Conservation (phyloP, 2,329 filamentous ascomycete species). For the Clonostachys byssicola region DNA sequence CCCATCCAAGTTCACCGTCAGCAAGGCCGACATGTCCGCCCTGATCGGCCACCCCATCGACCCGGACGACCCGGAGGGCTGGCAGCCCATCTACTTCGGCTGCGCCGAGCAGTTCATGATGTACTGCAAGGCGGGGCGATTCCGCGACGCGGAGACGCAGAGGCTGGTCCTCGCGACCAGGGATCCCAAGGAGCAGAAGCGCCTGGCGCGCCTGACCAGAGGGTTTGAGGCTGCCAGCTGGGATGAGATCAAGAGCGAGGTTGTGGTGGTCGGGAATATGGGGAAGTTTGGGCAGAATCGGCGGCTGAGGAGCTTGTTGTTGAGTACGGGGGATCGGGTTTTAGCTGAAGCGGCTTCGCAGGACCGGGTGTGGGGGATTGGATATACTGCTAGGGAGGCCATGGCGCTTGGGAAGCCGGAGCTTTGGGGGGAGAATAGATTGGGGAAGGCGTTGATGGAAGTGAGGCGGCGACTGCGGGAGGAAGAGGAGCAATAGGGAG, state of each 20-base stretch:
- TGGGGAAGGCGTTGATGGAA: constrained; percentile 21
- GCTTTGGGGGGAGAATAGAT: constrained; percentile 19
- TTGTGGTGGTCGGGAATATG: constrained; percentile 21
- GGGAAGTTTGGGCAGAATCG: constrained; percentile 24
- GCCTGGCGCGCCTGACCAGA: constrained; percentile 13
- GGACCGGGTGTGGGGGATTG: constrained; percentile 25
- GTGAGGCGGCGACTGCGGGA: constrained; percentile 9
- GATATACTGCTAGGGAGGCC: constrained; percentile 18
- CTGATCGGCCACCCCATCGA: constrained; percentile 15
- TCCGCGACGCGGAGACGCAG: constrained; percentile 16
- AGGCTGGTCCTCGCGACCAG: constrained; percentile 13
- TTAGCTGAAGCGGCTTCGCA: constrained; percentile 19
- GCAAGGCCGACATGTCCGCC: constrained; percentile 14
- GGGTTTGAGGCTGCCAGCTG: constrained; percentile 19
- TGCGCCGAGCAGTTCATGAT: constrained; percentile 35
- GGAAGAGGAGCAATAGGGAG: background rate
- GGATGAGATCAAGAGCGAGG: constrained; percentile 20
- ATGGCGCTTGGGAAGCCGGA: constrained; percentile 8
- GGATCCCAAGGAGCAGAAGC: constrained; percentile 19
- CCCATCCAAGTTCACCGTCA: constrained; percentile 16
- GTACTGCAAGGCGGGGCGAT: constrained; percentile 30
- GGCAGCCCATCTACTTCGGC: constrained; percentile 17
- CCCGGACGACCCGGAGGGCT: constrained; percentile 4
- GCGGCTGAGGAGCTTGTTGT: constrained; percentile 15
- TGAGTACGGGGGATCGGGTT: constrained; percentile 18